phyloP scores from a whole-genome alignment of 2,329 filamentous ascomycete species.

The Xylaria sp. region DNA sequence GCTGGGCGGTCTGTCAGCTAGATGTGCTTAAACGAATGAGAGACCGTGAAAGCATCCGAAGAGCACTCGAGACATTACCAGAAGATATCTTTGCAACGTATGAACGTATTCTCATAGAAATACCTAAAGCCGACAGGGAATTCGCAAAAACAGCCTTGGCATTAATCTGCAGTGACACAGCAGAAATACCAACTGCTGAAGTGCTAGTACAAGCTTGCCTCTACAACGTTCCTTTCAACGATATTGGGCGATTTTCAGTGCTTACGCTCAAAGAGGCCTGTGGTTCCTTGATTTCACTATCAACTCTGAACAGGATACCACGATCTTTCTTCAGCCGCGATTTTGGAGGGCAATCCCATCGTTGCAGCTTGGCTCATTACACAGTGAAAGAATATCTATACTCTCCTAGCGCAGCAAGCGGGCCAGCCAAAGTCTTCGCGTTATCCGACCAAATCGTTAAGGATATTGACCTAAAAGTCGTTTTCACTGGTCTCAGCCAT shows the following conservation, averaged over 20 bases:
- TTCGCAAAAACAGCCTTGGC: constrained; percentile 46
- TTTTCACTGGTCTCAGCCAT: constrained; percentile 38
- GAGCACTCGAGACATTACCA: constrained; percentile 38
- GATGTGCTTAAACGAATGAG: constrained; percentile 41
- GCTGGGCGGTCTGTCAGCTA: constrained; percentile 47
- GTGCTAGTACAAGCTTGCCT: constrained; percentile 44
- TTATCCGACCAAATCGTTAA: constrained; percentile 33
- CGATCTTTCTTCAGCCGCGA: constrained; percentile 27
- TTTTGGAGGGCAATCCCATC: constrained; percentile 35
- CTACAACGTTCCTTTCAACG: constrained; percentile 40
- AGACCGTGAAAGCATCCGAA: constrained; percentile 27
- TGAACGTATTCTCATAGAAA: constrained; percentile 43
- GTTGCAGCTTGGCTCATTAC: constrained; percentile 43
- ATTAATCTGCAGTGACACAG: constrained; percentile 44
- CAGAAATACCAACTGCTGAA: constrained; percentile 42
- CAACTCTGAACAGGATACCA: constrained; percentile 26
- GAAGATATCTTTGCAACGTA: constrained; percentile 45
- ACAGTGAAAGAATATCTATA: constrained; percentile 48
- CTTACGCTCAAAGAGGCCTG: constrained; percentile 37
- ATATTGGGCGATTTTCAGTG: constrained; percentile 36
- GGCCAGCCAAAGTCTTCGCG: constrained; percentile 41
- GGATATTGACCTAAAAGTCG: constrained; percentile 35
- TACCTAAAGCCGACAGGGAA: constrained; percentile 31
- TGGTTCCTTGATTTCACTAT: constrained; percentile 44
- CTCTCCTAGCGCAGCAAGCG: constrained; percentile 28